Evolutionary conservation across 768 basidiomycete genomes (phyloP).

Genomic region (Psilocybe azurescens): DNA sequence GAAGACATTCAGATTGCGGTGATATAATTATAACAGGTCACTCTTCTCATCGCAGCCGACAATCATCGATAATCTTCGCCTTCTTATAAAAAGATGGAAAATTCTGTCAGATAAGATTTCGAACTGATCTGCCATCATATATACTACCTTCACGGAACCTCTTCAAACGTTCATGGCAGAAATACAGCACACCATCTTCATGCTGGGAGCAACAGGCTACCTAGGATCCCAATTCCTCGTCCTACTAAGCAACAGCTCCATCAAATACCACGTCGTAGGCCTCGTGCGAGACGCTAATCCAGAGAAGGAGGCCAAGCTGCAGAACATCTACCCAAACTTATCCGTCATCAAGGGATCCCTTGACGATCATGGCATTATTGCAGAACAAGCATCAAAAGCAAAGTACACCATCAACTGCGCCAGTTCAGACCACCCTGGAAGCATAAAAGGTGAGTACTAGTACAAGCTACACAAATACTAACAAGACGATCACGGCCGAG

Average conservation of each 20-base stretch:
- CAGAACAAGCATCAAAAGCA: slow-evolving; percentile 37
- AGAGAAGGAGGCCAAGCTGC: slow-evolving; percentile 34
- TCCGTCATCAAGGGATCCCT: slow-evolving; percentile 42
- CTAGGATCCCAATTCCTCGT: slow-evolving; percentile 45
- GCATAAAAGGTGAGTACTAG: slow-evolving; percentile 33
- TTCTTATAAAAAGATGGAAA: too few species aligned
- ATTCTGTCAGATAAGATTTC: too few species aligned
- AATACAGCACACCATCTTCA: slow-evolving; percentile 31
- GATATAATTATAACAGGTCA: too few species aligned
- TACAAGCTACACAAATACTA: not conserved
- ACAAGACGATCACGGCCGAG: not conserved
- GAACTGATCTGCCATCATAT: too few species aligned
- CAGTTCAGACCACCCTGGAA: slow-evolving; percentile 41
- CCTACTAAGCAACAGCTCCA: slow-evolving; percentile 32
- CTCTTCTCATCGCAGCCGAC: too few species aligned
- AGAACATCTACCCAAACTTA: slow-evolving; percentile 37
- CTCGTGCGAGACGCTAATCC: slow-evolving; percentile 39
- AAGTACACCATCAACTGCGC: slow-evolving; percentile 48
- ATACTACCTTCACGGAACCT: too few species aligned
- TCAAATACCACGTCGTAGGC: slow-evolving; percentile 36
- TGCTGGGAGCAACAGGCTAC: slow-evolving; percentile 52
- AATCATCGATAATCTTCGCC: too few species aligned
- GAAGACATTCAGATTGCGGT: too few species aligned
- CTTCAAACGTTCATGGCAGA: not conserved
- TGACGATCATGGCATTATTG: slow-evolving; percentile 39